Conservation (phyloP, 768 basidiomycete species). For the Psilocybe cyanescens region DNA sequence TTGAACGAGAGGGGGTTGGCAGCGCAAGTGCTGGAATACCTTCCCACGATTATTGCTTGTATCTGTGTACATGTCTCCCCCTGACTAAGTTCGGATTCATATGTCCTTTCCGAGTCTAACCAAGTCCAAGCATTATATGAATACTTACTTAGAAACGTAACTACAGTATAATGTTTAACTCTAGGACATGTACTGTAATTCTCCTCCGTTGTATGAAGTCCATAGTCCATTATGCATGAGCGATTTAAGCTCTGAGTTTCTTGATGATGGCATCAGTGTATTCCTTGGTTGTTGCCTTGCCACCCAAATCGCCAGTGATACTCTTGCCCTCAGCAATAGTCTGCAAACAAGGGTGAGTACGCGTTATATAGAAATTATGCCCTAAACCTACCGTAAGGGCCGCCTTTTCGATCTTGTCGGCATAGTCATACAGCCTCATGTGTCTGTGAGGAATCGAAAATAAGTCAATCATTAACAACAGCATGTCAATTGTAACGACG, state of each 20-base stretch:
- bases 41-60: conserved; percentile 43
- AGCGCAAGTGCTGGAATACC: conserved; percentile 25
- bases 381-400: conserved; percentile 73
- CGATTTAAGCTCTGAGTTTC: conserved; percentile 51
- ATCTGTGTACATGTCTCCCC: conserved; percentile 20
- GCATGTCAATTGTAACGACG: conserved; percentile 25
- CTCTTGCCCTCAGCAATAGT: conserved; percentile 96
- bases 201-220: conserved; percentile 21
- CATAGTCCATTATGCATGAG: conserved; percentile 18
- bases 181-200: conserved; percentile 18
- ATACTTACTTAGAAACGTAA: conserved; percentile 5
- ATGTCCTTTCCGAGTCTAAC: neutral
- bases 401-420: conserved; percentile 90
- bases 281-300: conserved; percentile 86
- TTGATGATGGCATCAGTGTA: conserved; percentile 88
- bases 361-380: neutral
- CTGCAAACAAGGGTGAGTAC: conserved; percentile 41
- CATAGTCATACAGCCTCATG: conserved; percentile 87
- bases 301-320: conserved; percentile 96
- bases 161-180: conserved; percentile 6
- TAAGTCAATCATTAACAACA: conserved; percentile 1
- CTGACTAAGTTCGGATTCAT: conserved; percentile 8
- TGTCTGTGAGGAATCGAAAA: conserved; percentile 55
- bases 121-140: neutral
- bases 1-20: conserved; percentile 28